Evolutionary conservation across 2,329 filamentous ascomycete genomes (phyloP), one percentile per base, ranked within the genome.

Genomic region (Cladosporium colombiae): DNA sequence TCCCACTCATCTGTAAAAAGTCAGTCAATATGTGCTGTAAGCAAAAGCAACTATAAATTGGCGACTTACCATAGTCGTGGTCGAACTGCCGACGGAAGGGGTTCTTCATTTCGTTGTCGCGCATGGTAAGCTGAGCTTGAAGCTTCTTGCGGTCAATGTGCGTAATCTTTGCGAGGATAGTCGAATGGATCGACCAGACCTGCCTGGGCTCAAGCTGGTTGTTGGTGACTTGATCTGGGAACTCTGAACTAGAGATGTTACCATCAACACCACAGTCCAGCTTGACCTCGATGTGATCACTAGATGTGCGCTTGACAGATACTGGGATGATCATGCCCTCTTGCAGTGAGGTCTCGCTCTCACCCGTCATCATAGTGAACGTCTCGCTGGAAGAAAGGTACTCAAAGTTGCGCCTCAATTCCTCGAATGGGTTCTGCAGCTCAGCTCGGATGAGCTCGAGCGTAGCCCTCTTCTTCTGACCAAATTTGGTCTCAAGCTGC

Each of bases 361-460:
- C 95, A 66, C 94, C 95, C 3, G 95, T 98, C 64, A 98, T 88
- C 89, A 97, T 97, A 46, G 93, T 95, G 78, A 98, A 99, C 67
- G 97, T 87, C 71, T 97, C 92, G 25, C 93, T 89, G 0, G 88
- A 84, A 29, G 82, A 83, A 49, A 97, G 82, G 60, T 85, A 80
- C 53, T 86, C 85, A 75, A 96, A 97, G 69, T 89, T 88, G 72
- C 91, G 90, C 55, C 95, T 88, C 65, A 99, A 84, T 77, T 99
- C 95, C 79, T 99, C 95, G 76, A 97, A 99, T 0, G 95, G 93
- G 23, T 90, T 89, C 73, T 95, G 91, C 60, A 99, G 82, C 78
- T 99, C 95, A 18, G 92, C 93, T 68, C 95, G 91, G 74, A 99
- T 99, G 0, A 93, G 96, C 78, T 99, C 95, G 14, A 99, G 84